Conservation (phyloP, 2,329 filamentous ascomycete genomes). For the Penicillium freii region DNA sequence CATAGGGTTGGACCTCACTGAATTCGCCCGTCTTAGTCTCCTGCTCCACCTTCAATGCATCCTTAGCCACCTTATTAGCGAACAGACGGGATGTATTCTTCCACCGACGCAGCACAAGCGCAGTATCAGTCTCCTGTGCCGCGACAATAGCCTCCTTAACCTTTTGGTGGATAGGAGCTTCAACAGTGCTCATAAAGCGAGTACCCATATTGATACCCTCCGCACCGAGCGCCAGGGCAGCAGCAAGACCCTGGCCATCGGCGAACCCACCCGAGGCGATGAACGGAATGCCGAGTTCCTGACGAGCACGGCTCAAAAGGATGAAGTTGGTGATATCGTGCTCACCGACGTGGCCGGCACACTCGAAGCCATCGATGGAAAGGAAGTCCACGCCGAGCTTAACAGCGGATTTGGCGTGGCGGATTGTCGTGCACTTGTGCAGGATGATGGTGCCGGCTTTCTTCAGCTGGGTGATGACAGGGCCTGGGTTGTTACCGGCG, state of each 20-base stretch:
- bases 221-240: constrained; percentile 83
- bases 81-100: constrained; percentile 87
- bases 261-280: constrained; percentile 96
- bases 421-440: constrained; percentile 97
- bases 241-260: constrained; percentile 88
- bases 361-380: constrained; percentile 96
- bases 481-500: constrained; percentile 84
- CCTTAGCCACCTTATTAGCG: constrained; percentile 81
- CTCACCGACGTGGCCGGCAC: constrained; percentile 67
- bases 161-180: constrained; percentile 86
- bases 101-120: constrained; percentile 84
- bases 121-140: constrained; percentile 85
- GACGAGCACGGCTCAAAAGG: constrained; percentile 77
- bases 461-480: constrained; percentile 87
- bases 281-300: constrained; percentile 81
- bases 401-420: constrained; percentile 84
- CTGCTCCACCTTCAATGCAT: constrained; percentile 78
- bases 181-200: constrained; percentile 92
- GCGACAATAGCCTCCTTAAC: constrained; percentile 92
- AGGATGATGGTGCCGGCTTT: constrained; percentile 73
- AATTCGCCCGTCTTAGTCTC: constrained; percentile 85
- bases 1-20: constrained; percentile 77
- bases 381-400: constrained; percentile 97
- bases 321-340: constrained; percentile 56
- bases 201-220: constrained; percentile 99